Conservation (phyloP, 1,284 basidiomycete species). For the Violaceomyces palustris region DNA sequence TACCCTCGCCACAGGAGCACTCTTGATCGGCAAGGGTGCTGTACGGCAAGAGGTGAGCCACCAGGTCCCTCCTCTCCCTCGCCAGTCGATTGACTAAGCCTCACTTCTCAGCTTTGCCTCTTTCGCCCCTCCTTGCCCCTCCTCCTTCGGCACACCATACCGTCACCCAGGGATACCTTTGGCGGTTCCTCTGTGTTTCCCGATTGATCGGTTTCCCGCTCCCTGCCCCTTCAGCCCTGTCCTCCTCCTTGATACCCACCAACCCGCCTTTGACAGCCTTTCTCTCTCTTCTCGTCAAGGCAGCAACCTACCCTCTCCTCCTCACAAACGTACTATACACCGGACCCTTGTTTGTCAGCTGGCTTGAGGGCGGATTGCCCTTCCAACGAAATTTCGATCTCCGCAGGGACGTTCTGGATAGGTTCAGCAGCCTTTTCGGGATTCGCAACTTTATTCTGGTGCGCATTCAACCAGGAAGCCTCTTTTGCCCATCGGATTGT, state of each 20-base stretch:
- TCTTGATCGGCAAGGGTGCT: slow-evolving; percentile 6
- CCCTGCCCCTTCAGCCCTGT: slow-evolving; percentile 22
- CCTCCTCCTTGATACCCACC: slow-evolving; percentile 23
- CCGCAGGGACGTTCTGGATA: slow-evolving; percentile 53
- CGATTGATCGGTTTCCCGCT: slow-evolving; percentile 32
- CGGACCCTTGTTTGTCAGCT: slow-evolving; percentile 71
- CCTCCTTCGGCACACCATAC: slow-evolving; percentile 19
- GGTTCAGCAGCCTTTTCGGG: slow-evolving; percentile 60
- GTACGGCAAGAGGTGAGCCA: no score
- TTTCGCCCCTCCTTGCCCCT: no score
- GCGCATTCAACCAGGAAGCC: no score
- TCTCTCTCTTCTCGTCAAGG: background rate
- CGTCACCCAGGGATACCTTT: background rate
- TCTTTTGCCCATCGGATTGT: background rate
- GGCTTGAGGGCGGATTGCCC: slow-evolving; percentile 62
- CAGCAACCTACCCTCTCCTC: slow-evolving; percentile 5
- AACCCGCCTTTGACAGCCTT: slow-evolving; percentile 10
- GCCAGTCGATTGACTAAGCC: no score
- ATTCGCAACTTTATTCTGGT: slow-evolving; percentile 75
- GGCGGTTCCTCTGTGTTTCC: slow-evolving; percentile 15
- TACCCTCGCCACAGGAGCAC: slow-evolving; percentile 6
- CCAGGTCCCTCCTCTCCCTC: slow-evolving; percentile 3
- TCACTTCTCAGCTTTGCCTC: no score
- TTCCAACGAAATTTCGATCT: slow-evolving; percentile 56
- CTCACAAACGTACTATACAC: slow-evolving; percentile 73